Evolutionary conservation across 2,329 filamentous ascomycete genomes (phyloP), one percentile per base, ranked within the genome.

Genomic region (Phaeosphaeriaceae sp.): DNA sequence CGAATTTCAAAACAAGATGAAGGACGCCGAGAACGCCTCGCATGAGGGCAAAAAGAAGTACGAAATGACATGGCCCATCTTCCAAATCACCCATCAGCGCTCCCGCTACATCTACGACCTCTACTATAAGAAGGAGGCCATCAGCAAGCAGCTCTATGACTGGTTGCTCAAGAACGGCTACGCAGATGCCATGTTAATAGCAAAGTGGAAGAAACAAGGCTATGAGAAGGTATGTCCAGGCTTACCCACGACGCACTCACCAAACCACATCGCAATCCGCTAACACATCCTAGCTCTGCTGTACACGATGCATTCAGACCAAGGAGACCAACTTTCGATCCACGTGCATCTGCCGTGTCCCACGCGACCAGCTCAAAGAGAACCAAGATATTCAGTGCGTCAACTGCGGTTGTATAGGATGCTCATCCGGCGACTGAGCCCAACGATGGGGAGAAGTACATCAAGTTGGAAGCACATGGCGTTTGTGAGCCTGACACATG

Each of bases 131-230:
- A 96, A 97, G 77, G 90, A 97, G 76, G 93, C 93, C 42, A 97
- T 99, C 72, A 89, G 85, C 75, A 93, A 89, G 77, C 81, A 87
- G 75, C 81, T 99, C 16, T 99, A 99, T 76, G 94, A 97, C 63
- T 99, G 90, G 87, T 79, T 97, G 58, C 79, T 99, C 52, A 99
- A 99, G 83, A 97, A 99, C 71, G 87, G 87, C 41, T 97, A 99
- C 72, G 94, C 92, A 4, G 94, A 99, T 76, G 86, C 90, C 37
- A 94, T 92, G 79, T 79, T 99, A 69, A 97, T 99, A 70, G 94
- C 94, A 12, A 99, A 99, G 79, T 99, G 94, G 94, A 99, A 99
- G 85, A 99, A 99, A 79, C 89, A 95, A 68, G 94, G 94, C 13
- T 99, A 99, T 68, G 94, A 99, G 76, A 97, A 97, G 86, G 90